Percentiles rank a stretch among this genome's conserved stretches.
phyloP scores from a whole-genome alignment of 768 basidiomycete species.

The Lentinula boryana region DNA sequence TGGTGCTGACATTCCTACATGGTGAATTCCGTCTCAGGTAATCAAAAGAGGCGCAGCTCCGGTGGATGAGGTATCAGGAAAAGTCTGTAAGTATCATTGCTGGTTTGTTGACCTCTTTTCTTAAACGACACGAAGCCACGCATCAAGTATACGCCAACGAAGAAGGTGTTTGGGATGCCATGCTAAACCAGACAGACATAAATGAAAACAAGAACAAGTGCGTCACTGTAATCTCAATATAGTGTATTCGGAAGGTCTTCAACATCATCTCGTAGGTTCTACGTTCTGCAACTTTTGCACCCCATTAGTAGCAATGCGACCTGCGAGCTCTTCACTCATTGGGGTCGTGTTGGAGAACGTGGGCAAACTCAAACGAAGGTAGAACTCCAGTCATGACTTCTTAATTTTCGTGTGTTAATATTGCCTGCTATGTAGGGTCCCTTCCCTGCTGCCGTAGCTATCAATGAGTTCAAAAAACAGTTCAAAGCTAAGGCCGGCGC shows the following conservation, averaged over 20 bases:
- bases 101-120: background rate
- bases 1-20: constrained; percentile 1
- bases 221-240: constrained; percentile 1
- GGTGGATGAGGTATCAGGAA: constrained; percentile 41
- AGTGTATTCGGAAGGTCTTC: background rate
- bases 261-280: constrained; percentile 33
- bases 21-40: constrained; percentile 28
- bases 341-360: constrained; percentile 58
- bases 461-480: constrained; percentile 54
- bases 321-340: constrained; percentile 44
- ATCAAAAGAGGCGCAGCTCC: constrained; percentile 52
- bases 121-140: constrained; percentile 26
- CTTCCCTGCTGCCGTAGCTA: constrained; percentile 29
- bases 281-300: constrained; percentile 53
- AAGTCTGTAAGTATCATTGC: constrained; percentile 34
- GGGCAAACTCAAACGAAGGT: constrained; percentile 48
- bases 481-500: constrained; percentile 49
- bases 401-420: background rate
- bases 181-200: constrained; percentile 57
- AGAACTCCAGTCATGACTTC: background rate
- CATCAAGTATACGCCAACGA: constrained; percentile 43
- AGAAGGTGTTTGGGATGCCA: constrained; percentile 49
- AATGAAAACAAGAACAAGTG: constrained; percentile 57
- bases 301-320: constrained; percentile 30
- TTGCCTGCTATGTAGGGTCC: constrained; percentile 35